Evolutionary conservation across 108 stramenopile genomes (phyloP).

Genomic region (Pseudonitzschia pungens): DNA sequence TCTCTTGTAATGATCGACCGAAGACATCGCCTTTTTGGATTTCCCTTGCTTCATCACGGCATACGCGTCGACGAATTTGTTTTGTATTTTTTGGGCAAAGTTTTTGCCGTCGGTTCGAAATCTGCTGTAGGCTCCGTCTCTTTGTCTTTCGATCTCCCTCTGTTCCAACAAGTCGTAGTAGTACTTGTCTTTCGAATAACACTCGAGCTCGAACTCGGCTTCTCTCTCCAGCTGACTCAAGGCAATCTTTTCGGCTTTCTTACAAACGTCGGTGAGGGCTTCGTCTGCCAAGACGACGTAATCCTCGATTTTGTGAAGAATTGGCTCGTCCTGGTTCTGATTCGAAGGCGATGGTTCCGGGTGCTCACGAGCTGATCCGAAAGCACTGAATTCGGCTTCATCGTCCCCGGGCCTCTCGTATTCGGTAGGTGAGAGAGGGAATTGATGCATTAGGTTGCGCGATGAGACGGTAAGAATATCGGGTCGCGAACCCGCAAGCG

Average conservation of each 20-base stretch:
- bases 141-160: constrained; percentile 37
- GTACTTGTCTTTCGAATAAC: constrained; percentile 54
- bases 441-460: not conserved
- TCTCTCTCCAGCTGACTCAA: constrained; percentile 43
- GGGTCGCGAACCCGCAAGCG: not conserved
- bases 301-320: constrained; percentile 21
- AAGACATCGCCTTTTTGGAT: constrained; percentile 10
- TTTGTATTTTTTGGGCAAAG: constrained; percentile 47
- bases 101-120: constrained; percentile 50
- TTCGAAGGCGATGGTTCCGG: not conserved
- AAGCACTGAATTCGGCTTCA: not conserved
- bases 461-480: not conserved
- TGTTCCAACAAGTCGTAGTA: constrained; percentile 63
- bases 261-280: constrained; percentile 51
- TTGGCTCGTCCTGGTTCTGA: not conserved
- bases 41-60: constrained; percentile 76
- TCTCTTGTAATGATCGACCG: constrained; percentile 48
- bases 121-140: constrained; percentile 36
- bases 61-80: constrained; percentile 75
- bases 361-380: not conserved
- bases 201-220: constrained; percentile 60
- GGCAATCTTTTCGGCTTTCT: constrained; percentile 28
- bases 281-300: constrained; percentile 67
- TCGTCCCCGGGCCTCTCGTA: not conserved
- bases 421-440: not conserved